Evolutionary conservation across 768 basidiomycete genomes (phyloP).

Genomic region (Pleurotus djamor): DNA sequence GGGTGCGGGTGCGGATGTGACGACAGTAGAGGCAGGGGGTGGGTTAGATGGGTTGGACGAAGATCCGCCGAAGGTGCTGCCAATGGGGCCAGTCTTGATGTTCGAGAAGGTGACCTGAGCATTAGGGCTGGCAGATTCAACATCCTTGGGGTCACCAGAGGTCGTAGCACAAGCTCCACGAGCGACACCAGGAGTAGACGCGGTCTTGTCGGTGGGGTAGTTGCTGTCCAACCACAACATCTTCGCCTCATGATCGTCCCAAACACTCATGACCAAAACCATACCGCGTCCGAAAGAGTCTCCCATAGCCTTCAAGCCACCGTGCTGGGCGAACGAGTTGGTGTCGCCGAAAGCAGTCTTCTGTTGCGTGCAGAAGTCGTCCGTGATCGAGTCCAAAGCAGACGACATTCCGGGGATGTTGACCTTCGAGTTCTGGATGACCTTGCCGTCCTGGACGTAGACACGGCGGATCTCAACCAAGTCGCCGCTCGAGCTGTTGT

Average conservation of each 20-base stretch:
- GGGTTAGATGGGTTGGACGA: constrained; percentile 15
- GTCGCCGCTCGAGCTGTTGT: constrained; percentile 32
- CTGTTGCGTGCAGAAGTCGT: constrained; percentile 25
- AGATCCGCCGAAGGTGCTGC: constrained; percentile 13
- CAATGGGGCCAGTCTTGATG: constrained; percentile 40
- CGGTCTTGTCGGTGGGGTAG: constrained; percentile 23
- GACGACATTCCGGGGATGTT: constrained; percentile 17
- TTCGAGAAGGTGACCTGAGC: constrained; percentile 37
- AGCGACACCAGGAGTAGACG: constrained; percentile 25
- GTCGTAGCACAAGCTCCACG: constrained; percentile 37
- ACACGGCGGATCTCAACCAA: constrained; percentile 41
- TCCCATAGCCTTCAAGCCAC: constrained; percentile 23
- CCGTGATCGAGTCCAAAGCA: constrained; percentile 29
- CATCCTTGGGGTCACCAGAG: constrained; percentile 32
- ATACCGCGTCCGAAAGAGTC: constrained; percentile 27
- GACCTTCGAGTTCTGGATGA: constrained; percentile 35
- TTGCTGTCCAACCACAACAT: constrained; percentile 40
- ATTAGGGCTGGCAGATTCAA: constrained; percentile 27
- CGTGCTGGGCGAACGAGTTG: constrained; percentile 27
- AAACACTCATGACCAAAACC: constrained; percentile 33
- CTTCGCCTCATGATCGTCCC: constrained; percentile 37
- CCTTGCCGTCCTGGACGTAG: constrained; percentile 41
- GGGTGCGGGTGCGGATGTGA: constrained; percentile 8
- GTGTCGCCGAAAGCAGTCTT: constrained; percentile 27
- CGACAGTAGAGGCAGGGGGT: constrained; percentile 22